Percentiles rank a stretch among this genome's conserved stretches.
phyloP scores from a whole-genome alignment of 805 yeast genomes.

The Ogataea haglerorum region DNA sequence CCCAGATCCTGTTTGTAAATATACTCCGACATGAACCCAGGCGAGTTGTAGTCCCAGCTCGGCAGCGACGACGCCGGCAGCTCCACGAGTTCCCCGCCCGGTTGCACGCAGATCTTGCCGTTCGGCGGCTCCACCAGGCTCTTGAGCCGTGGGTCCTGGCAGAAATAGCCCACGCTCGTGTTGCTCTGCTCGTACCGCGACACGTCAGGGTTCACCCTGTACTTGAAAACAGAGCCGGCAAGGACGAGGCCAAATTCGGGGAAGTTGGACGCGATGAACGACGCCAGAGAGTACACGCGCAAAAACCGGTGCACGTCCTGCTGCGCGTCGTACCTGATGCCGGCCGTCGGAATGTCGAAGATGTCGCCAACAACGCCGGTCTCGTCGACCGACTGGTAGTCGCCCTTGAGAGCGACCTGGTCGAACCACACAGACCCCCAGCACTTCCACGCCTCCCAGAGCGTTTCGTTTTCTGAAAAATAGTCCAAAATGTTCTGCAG shows the following conservation, averaged over 20 bases:
- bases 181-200: conserved; percentile 15
- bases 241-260: conserved; percentile 52
- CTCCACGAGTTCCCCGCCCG: conserved; percentile 2
- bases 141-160: conserved; percentile 26
- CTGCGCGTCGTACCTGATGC: conserved; percentile 43
- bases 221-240: conserved; percentile 43
- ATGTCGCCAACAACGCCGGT: conserved; percentile 59
- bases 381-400: conserved; percentile 43
- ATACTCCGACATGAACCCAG: conserved; percentile 32
- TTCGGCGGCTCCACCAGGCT: conserved; percentile 19
- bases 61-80: conserved; percentile 21
- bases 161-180: conserved; percentile 24
- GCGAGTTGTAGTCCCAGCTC: conserved; percentile 30
- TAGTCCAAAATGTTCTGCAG: conserved; percentile 41
- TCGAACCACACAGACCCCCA: conserved; percentile 87
- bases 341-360: conserved; percentile 67
- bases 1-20: conserved; percentile 26
- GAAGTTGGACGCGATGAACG: conserved; percentile 48
- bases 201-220: conserved; percentile 13
- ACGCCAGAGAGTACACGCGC: conserved; percentile 49
- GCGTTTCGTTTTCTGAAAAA: conserved; percentile 56
- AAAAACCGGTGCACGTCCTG: conserved; percentile 51
- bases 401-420: conserved; percentile 49
- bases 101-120: conserved; percentile 9
- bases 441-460: conserved; percentile 79